These are phyloP conservation scores for Penicillium atrosanguineum DNA, from an alignment of 495 filamentous ascomycete species.

Conservation along the genomic window DNA sequence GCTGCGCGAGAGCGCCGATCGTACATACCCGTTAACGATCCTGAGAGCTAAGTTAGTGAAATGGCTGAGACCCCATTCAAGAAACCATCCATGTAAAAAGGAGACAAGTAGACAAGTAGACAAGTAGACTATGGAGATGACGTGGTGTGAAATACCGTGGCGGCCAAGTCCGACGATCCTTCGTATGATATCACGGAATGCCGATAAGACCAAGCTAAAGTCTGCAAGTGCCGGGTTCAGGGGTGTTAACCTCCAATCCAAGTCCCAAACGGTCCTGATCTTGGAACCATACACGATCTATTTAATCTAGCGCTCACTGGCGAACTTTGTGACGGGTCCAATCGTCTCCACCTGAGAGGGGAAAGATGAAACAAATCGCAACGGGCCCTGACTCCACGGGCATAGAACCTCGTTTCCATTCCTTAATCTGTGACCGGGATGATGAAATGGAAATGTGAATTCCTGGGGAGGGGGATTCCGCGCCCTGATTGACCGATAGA, in stretches of 20 bases:
- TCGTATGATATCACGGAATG: slow-evolving; percentile 15
- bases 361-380: slow-evolving; percentile 14
- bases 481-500: not conserved
- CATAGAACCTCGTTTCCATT: not conserved
- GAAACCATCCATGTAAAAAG: not conserved
- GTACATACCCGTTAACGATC: slow-evolving; percentile 43
- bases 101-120: not conserved
- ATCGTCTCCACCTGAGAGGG: slow-evolving; percentile 10
- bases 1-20: slow-evolving; percentile 44
- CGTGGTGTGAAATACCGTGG: slow-evolving; percentile 1
- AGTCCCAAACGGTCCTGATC: not conserved
- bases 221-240: not conserved
- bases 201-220: not conserved
- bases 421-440: not conserved
- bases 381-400: not conserved
- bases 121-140: slow-evolving; percentile 2
- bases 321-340: slow-evolving; percentile 15
- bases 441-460: slow-evolving; percentile 1
- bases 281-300: slow-evolving; percentile 9
- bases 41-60: slow-evolving; percentile 16
- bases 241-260: not conserved
- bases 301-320: slow-evolving; percentile 8
- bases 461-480: not conserved
- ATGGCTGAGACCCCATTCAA: not conserved
- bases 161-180: slow-evolving; percentile 1